Evolutionary conservation across 2,329 filamentous ascomycete species (phyloP).

Genomic region (Colletotrichum tabaci): DNA sequence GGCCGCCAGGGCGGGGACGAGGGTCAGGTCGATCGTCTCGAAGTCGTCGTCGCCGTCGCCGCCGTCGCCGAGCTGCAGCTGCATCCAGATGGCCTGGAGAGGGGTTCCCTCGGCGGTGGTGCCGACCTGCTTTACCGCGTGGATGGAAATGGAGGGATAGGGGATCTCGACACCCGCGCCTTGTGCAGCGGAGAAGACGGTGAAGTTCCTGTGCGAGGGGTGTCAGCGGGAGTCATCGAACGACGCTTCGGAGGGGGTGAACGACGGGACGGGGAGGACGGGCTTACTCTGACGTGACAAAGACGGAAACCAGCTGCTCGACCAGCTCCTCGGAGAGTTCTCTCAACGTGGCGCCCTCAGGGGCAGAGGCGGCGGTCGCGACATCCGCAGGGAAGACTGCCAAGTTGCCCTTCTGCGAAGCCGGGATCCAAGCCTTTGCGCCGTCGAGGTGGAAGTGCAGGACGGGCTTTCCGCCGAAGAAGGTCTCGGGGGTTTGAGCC

Average conservation of each 20-base stretch:
- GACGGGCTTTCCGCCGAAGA: conserved; percentile 79
- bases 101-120: conserved; percentile 54
- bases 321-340: conserved; percentile 54
- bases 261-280: neutral
- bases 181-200: conserved; percentile 73
- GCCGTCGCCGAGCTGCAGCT: conserved; percentile 75
- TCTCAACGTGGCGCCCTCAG: conserved; percentile 52
- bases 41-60: conserved; percentile 70
- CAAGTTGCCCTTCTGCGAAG: conserved; percentile 68
- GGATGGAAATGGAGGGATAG: conserved; percentile 82
- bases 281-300: conserved; percentile 71
- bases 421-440: conserved; percentile 71
- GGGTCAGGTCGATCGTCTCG: conserved; percentile 76
- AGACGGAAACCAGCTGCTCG: conserved; percentile 68
- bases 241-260: neutral
- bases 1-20: conserved; percentile 65
- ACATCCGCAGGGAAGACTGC: conserved; percentile 65
- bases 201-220: conserved; percentile 60
- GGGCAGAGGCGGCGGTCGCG: conserved; percentile 50
- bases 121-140: conserved; percentile 77
- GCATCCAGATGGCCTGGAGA: conserved; percentile 74
- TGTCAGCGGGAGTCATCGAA: neutral
- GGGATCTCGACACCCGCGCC: conserved; percentile 77
- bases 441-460: conserved; percentile 74
- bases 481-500: conserved; percentile 79